Evolutionary conservation across 2,329 filamentous ascomycete genomes (phyloP), one percentile per base, ranked within the genome.

Genomic region (Aureobasidium zeae): DNA sequence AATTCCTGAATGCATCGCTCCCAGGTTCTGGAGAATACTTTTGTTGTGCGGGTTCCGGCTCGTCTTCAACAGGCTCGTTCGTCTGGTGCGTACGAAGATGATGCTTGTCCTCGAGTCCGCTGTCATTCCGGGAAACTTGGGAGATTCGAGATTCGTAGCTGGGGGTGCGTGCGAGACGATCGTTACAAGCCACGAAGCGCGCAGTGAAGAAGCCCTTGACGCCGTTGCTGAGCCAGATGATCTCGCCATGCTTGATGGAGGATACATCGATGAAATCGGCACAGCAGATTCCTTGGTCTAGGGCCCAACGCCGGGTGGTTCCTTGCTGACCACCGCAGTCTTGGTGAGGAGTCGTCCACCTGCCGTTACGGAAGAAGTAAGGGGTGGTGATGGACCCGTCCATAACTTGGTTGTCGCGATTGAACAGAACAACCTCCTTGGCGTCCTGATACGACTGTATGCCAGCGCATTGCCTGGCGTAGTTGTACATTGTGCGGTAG

Each of bases 141-240:
- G 42, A 45, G 13, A 36, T 37, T 11, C 33, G 33, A 7, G 43
- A 45, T 7, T 45, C 43, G 17, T 38, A 45, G 22, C 43, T 45
- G 15, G 43, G 43, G 7, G 43, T 38, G 16, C 43, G 43, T 20
- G 43, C 33, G n/a, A 45, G 33, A 21, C 48, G 47, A 41, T 48
- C 44, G 10, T 30, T 42, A 11, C 34, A 42, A 8, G 37, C 46
- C 13, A 51, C 37, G 24, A 56, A 54, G 13, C 48, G 48, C 7
- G 55, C 57, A 11, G 49, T 50, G 42, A 57, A 62, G 51, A 94
- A 94, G 0, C 89, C 89, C 51, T 83, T 74, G 1, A 89, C 82
- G 0, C 84, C 87, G 61, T 89, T 95, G 61, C 87, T 94, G 42
- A 95, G 65, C 83, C 86, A 94, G 49, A 88, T 83, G 42, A 80